Evolutionary conservation across 768 basidiomycete genomes (phyloP), one percentile per base, ranked within the genome.

Genomic region (Psilocybe cubensis): DNA sequence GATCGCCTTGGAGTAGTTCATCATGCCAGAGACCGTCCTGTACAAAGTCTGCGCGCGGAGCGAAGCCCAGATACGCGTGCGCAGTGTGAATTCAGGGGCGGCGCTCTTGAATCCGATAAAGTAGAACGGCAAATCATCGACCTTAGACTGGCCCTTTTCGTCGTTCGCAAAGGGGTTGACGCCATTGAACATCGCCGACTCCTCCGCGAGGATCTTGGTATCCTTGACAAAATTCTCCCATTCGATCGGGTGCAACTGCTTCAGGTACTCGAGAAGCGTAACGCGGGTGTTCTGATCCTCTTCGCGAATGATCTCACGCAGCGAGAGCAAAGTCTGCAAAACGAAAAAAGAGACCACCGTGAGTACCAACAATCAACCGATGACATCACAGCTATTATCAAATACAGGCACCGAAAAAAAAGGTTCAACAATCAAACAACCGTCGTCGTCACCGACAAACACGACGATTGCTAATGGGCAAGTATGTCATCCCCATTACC

Each of bases 211-310:
- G 64, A 99, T 99, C 81, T 95, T 98, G 68, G 97, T 99, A 71
- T 99, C 97, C 79, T 94, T 95, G 65, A 99, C 97, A 61, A 99
- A 98, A 73, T 99, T 98, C 74, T 96, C 94, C 97, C 97, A 99
- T 71, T 99, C 97, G 65, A 98, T 80, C 3, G 95, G 92, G 70
- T 99, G 97, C 35, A 99, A 85, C 70, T 98, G 97, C 75, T 99
- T 99, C 65, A 99, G 82, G 76, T 98, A 99, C 74, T 98, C 97
- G 40, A 99, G 80, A 25, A 98, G 86, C 23, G 97, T 98, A 57
- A 99, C 97, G 33, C 96, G 92, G 25, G 94, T 93, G 72, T 95
- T 91, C 73, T 96, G 92, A 72, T 98, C 95, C 70, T 98, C 95
- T 74, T 99, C 96, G 63, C 96, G 89, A 67, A 99, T 99, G 70